These are phyloP conservation scores for Bryum argenteum DNA, from an alignment of 225 moss, liverwort and hornwort species.

Conservation along the genomic window DNA sequence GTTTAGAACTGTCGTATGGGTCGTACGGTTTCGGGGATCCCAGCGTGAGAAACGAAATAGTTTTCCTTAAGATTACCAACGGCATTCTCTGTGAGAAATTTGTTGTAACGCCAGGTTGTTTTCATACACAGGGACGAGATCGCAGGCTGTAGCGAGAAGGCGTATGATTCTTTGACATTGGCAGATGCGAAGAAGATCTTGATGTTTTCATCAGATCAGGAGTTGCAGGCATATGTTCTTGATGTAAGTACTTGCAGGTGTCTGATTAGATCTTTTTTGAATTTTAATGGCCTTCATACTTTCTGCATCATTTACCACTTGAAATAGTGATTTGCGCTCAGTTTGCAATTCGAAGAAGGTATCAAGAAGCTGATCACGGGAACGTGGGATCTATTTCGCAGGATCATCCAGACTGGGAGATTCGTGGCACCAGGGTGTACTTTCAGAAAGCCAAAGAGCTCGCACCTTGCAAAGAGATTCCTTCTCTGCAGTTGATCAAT, in stretches of 20 bases:
- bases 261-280: not conserved
- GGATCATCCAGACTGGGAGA: slow-evolving; percentile 92
- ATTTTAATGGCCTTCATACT: not conserved
- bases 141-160: slow-evolving; percentile 88
- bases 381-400: slow-evolving; percentile 35
- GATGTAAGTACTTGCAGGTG: slow-evolving; percentile 45
- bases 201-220: slow-evolving; percentile 71
- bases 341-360: not conserved
- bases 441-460: slow-evolving; percentile 80
- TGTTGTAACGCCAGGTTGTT: not conserved
- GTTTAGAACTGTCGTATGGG: not conserved
- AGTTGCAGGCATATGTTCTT: slow-evolving; percentile 68
- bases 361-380: not conserved
- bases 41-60: not conserved
- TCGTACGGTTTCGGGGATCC: not conserved
- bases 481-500: slow-evolving; percentile 82
- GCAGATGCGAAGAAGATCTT: slow-evolving; percentile 81
- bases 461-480: slow-evolving; percentile 85
- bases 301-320: not conserved
- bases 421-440: slow-evolving; percentile 68
- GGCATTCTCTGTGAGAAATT: not conserved
- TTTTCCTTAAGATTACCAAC: not conserved
- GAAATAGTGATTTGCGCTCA: not conserved
- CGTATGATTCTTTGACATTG: slow-evolving; percentile 74
- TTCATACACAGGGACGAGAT: slow-evolving; percentile 66